phyloP scores from a whole-genome alignment of 2,329 filamentous ascomycete species.

The Conoideocrella luteorostrata region DNA sequence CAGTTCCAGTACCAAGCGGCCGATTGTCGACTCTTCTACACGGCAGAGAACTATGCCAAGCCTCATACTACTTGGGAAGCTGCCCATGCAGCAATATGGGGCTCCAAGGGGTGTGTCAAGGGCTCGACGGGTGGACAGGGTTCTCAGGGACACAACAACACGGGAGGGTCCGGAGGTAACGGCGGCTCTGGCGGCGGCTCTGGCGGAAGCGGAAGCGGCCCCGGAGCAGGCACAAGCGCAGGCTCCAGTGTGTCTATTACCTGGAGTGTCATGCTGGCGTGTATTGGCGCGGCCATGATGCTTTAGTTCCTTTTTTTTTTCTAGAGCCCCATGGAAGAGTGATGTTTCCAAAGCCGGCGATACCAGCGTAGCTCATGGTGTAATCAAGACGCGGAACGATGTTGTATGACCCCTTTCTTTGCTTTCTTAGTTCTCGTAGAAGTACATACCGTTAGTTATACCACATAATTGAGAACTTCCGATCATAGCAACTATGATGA shows the following conservation, averaged over 20 bases:
- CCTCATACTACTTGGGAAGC: conserved; percentile 34
- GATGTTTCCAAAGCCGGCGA: too few relatives aligned
- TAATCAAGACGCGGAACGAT: too few relatives aligned
- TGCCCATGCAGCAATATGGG: conserved; percentile 9
- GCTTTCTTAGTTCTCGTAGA: too few relatives aligned
- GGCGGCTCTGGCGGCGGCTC: not conserved
- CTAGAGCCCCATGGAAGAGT: too few relatives aligned
- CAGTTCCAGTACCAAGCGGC: conserved; percentile 54
- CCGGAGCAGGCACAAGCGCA: not conserved
- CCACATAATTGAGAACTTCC: too few relatives aligned
- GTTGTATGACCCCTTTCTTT: too few relatives aligned
- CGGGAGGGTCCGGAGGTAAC: not conserved
- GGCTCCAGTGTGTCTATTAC: not conserved
- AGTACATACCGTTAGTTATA: too few relatives aligned
- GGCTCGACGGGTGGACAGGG: not conserved
- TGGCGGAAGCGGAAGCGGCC: not conserved
- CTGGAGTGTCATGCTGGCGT: not conserved
- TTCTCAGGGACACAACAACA: not conserved
- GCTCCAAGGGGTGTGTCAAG: conserved; percentile 6
- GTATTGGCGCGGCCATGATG: not conserved
- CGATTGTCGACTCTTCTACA: conserved; percentile 52
- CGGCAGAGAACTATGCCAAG: conserved; percentile 38
- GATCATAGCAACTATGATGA: too few relatives aligned
- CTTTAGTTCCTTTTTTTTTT: too few relatives aligned
- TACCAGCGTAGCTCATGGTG: too few relatives aligned